A percentile compares a stretch with the other conserved stretches of the same genome.
phyloP scores from a whole-genome alignment of 2,329 filamentous ascomycete genomes.

The Cladosporium velox region DNA sequence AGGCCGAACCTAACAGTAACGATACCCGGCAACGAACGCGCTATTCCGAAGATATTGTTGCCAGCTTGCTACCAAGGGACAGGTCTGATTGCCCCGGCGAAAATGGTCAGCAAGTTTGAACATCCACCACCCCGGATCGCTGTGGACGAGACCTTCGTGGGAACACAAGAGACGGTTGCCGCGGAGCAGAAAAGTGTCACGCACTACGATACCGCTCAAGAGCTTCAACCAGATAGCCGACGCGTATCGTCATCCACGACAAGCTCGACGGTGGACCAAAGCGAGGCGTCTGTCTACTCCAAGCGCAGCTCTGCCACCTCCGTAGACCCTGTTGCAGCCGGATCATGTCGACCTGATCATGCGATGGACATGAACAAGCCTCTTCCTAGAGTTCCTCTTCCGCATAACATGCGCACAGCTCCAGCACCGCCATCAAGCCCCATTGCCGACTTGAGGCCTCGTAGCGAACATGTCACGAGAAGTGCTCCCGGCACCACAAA shows the following conservation, averaged over 20 bases:
- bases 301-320: conserved; percentile 36
- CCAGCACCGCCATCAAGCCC: conserved; percentile 17
- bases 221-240: conserved; percentile 15
- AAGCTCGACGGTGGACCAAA: conserved; percentile 33
- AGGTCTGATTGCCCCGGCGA: background rate
- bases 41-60: background rate
- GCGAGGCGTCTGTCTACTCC: conserved; percentile 44
- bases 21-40: background rate
- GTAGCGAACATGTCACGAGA: background rate
- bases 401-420: conserved; percentile 18
- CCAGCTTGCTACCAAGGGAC: background rate
- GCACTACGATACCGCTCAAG: conserved; percentile 3
- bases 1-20: background rate
- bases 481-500: conserved; percentile 8
- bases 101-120: background rate
- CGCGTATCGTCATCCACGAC: conserved; percentile 38
- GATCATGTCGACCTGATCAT: background rate
- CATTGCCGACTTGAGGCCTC: background rate
- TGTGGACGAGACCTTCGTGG: background rate
- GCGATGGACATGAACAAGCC: conserved; percentile 27
- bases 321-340: conserved; percentile 22
- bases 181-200: background rate
- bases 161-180: background rate
- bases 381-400: conserved; percentile 25
- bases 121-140: background rate